phyloP scores from a whole-genome alignment of 345 rosid genomes.

The Bruguiera sexangula region DNA sequence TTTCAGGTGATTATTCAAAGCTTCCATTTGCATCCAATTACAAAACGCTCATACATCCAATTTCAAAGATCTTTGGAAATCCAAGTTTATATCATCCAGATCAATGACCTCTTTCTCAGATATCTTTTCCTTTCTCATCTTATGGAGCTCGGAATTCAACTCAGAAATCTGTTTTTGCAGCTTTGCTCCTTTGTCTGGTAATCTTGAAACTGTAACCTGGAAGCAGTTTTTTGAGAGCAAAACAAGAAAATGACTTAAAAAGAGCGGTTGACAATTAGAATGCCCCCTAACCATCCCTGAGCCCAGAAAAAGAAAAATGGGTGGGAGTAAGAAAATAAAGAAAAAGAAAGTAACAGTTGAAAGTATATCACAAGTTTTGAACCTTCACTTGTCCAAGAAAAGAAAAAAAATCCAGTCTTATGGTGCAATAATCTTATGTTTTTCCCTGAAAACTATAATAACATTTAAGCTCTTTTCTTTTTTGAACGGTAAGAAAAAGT shows the following conservation, averaged over 20 bases:
- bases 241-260: neutral
- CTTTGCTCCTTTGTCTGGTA: constrained; percentile 81
- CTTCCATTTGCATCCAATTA: neutral
- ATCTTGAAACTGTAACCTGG: constrained; percentile 58
- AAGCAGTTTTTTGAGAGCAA: neutral
- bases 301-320: no score
- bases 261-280: neutral
- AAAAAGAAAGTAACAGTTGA: no score
- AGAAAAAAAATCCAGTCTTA: no score
- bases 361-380: no score
- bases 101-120: constrained; percentile 38
- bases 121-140: constrained; percentile 34
- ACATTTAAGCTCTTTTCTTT: no score
- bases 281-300: no score
- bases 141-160: constrained; percentile 54
- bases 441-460: no score
- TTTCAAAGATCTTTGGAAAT: constrained; percentile 35
- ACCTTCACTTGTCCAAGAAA: no score
- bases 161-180: constrained; percentile 63
- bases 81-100: constrained; percentile 56
- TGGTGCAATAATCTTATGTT: no score
- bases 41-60: constrained; percentile 47
- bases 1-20: neutral
- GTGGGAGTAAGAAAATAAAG: no score
- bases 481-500: no score